Conservation (phyloP, 148 eudicot species). For the Mesembryanthemum crystallinum region DNA sequence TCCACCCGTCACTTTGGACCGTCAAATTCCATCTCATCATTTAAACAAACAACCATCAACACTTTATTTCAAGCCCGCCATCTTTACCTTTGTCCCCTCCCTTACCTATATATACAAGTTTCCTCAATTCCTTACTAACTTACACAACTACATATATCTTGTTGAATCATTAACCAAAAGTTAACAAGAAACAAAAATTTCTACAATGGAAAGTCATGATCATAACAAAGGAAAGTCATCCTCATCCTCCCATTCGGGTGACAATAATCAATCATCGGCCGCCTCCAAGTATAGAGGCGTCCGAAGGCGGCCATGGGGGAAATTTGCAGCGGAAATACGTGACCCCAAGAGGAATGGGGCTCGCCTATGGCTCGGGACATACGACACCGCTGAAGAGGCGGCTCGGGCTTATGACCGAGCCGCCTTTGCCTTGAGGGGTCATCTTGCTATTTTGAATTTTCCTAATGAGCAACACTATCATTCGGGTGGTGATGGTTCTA, state of each 20-base stretch:
- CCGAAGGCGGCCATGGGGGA: conserved; percentile 43
- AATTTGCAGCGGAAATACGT: conserved; percentile 43
- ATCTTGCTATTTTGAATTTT: conserved; percentile 43
- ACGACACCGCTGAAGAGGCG: conserved; percentile 39
- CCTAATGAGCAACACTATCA: conserved; percentile 44
- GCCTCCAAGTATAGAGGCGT: conserved; percentile 40
- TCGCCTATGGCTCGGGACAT: conserved; percentile 42
- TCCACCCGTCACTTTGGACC: conserved; percentile 43
- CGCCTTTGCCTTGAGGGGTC: conserved; percentile 37
- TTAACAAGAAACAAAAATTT: background rate
- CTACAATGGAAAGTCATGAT: conserved; percentile 24
- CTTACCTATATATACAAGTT: background rate
- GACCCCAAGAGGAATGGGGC: conserved; percentile 41
- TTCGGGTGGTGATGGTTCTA: conserved; percentile 7
- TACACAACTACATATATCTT: background rate
- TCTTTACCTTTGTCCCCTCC: background rate
- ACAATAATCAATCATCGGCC: background rate
- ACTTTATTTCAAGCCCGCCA: conserved; percentile 31
- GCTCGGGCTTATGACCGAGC: conserved; percentile 46
- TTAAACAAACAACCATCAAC: no score
- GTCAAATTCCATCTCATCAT: no score
- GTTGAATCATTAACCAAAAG: background rate
- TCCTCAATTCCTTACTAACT: background rate
- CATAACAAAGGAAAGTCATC: conserved; percentile 12
- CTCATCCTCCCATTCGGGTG: no score